Evolutionary conservation across 257 asterid species (phyloP).

Genomic region (Forsythia suspensa): DNA sequence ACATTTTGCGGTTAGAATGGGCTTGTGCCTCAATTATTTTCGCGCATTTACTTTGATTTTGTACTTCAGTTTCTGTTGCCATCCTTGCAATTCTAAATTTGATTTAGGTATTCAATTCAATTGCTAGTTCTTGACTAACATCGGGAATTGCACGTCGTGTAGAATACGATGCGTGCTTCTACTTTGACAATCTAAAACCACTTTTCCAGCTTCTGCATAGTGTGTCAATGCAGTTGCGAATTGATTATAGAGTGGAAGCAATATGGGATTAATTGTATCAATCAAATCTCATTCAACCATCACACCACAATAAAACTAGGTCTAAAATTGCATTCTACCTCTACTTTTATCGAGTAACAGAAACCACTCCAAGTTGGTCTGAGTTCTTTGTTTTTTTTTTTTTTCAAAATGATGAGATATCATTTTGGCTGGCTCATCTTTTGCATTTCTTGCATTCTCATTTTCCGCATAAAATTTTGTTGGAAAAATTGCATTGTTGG

Average conservation of each 20-base stretch:
- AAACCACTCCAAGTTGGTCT: not conserved
- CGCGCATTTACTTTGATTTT: not conserved
- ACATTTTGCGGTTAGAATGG: slow-evolving; percentile 1
- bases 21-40: not conserved
- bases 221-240: not conserved
- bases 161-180: not conserved
- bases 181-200: not conserved
- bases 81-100: not conserved
- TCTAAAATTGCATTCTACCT: not conserved
- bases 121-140: not conserved
- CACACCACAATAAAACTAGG: not conserved
- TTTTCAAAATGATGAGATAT: not conserved
- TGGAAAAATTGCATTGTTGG: not conserved
- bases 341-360: not conserved
- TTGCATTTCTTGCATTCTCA: not conserved
- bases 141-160: not conserved
- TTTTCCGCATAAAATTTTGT: not conserved
- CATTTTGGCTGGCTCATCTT: not conserved
- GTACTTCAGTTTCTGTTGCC: not conserved
- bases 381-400: not conserved
- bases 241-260: not conserved
- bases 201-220: not conserved
- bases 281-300: not conserved
- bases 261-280: not conserved
- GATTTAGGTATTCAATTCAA: not conserved